phyloP scores from a whole-genome alignment of 441 rosid genomes.

The Populus hybrid region DNA sequence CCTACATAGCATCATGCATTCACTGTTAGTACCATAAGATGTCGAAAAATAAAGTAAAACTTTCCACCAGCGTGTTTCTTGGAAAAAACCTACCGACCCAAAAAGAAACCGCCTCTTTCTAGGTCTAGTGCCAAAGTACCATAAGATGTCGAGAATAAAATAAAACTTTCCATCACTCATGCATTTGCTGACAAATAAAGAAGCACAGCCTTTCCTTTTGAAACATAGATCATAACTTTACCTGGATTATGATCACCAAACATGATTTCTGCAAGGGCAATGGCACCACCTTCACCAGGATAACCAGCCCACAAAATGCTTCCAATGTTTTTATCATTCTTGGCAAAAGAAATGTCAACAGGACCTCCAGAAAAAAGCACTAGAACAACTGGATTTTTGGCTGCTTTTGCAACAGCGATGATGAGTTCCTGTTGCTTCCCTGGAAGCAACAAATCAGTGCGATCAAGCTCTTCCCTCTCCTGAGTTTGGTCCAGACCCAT shows the following conservation, averaged over 20 bases:
- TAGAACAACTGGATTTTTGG: conserved; percentile 53
- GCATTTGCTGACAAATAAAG: background rate
- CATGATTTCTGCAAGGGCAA: conserved; percentile 77
- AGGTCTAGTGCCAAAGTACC: background rate
- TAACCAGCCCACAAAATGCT: conserved; percentile 97
- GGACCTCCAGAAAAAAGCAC: conserved; percentile 92
- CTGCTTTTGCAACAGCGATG: conserved; percentile 46
- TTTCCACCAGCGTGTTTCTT: background rate
- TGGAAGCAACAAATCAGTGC: conserved; percentile 65
- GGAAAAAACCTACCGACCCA: background rate
- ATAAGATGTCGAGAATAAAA: background rate
- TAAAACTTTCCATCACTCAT: background rate
- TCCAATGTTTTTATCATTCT: conserved; percentile 41
- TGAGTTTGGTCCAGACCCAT: conserved; percentile 90
- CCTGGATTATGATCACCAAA: conserved; percentile 77
- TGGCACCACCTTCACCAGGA: conserved; percentile 90
- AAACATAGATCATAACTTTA: background rate
- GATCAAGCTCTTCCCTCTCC: conserved; percentile 72
- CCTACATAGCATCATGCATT: conserved; percentile 32
- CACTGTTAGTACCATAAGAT: background rate
- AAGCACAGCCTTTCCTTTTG: background rate
- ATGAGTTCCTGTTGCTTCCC: conserved; percentile 78
- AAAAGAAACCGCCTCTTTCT: background rate
- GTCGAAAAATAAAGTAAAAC: background rate
- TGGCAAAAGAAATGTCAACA: conserved; percentile 67